phyloP scores from a whole-genome alignment of 2,329 filamentous ascomycete genomes.

The Colletotrichum graminicola region DNA sequence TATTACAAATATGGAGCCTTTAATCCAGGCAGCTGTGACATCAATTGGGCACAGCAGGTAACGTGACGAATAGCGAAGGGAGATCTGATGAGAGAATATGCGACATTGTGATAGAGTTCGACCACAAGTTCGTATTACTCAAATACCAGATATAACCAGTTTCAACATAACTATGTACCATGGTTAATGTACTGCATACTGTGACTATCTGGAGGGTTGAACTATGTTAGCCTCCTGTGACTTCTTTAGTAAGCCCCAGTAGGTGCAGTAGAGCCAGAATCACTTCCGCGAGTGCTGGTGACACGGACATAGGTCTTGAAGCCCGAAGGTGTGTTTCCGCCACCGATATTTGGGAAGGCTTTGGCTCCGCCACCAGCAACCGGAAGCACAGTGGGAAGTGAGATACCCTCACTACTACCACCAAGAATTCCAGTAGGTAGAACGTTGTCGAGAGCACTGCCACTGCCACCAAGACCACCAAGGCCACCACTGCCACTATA shows the following conservation, averaged over 20 bases:
- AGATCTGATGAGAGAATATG: too few relatives aligned
- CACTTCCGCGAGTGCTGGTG: not conserved
- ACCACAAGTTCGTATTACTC: not conserved
- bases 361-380: too few relatives aligned
- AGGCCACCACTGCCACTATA: not conserved
- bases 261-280: not conserved
- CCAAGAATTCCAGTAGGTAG: not conserved
- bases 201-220: not conserved
- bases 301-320: conserved; percentile 14
- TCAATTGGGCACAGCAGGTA: too few relatives aligned
- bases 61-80: fast-evolving
- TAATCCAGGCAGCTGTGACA: too few relatives aligned
- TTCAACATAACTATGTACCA: not conserved
- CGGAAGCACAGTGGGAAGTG: not conserved
- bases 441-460: not conserved
- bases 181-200: fast-evolving
- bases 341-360: not conserved
- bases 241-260: not conserved
- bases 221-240: fast-evolving
- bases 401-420: not conserved
- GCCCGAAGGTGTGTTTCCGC: conserved; percentile 11
- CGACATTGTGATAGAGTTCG: too few relatives aligned
- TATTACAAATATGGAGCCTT: fast-evolving
- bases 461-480: too few relatives aligned
- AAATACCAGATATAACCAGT: not conserved